phyloP scores from a whole-genome alignment of 2,329 filamentous ascomycete species.

The Xylariaceae sp. region DNA sequence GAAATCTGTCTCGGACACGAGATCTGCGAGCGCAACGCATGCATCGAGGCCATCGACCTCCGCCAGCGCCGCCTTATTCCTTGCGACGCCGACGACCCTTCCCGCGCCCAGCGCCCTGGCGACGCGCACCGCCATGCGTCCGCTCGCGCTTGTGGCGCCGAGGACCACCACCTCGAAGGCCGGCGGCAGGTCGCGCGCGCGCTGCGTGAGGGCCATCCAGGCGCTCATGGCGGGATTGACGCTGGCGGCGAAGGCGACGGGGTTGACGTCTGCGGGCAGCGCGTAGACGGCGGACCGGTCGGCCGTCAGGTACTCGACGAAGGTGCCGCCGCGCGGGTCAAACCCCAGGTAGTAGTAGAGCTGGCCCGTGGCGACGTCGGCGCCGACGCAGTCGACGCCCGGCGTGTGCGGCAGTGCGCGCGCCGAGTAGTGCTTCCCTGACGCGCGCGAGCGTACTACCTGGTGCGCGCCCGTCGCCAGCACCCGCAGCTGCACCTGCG shows the following conservation, averaged over 20 bases:
- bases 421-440: constrained; percentile 57
- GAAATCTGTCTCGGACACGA: constrained; percentile 49
- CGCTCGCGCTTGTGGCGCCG: constrained; percentile 57
- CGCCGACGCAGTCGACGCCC: constrained; percentile 57
- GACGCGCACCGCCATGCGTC: constrained; percentile 52
- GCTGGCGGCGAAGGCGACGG: constrained; percentile 53
- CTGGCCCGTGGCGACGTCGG: constrained; percentile 46
- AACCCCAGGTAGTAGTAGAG: constrained; percentile 50
- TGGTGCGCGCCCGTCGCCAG: constrained; percentile 55
- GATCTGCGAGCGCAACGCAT: constrained; percentile 46
- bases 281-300: constrained; percentile 39
- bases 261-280: constrained; percentile 49
- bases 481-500: constrained; percentile 53
- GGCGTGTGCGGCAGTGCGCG: constrained; percentile 52
- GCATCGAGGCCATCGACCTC: constrained; percentile 48
- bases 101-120: constrained; percentile 52
- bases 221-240: constrained; percentile 58
- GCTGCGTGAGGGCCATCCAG: constrained; percentile 59
- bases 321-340: constrained; percentile 44
- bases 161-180: constrained; percentile 54
- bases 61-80: constrained; percentile 47
- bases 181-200: constrained; percentile 43
- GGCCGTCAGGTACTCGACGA: constrained; percentile 53
- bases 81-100: constrained; percentile 53
- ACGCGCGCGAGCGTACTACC: constrained; percentile 55